A percentile compares a stretch with the other conserved stretches of the same genome.
These are phyloP conservation scores for Pseudogymnoascus sp. DNA, from an alignment of 2,329 filamentous ascomycete genomes.

Conservation along the genomic window DNA sequence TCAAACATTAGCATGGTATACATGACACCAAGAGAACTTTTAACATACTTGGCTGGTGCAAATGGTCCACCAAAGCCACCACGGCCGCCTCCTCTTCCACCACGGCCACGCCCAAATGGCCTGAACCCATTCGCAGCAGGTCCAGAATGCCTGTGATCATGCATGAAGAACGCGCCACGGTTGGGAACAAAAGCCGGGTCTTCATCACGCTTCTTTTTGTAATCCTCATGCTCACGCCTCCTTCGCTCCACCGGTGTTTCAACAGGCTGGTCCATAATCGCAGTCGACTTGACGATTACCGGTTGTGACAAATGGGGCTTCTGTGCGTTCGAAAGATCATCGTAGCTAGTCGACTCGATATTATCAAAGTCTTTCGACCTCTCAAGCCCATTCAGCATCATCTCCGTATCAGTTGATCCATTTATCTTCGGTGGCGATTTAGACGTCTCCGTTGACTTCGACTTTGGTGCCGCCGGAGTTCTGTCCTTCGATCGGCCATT, in stretches of 20 bases:
- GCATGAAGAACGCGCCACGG: slow-evolving; percentile 92
- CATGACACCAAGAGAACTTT: slow-evolving; percentile 9
- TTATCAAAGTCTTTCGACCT: slow-evolving; percentile 20
- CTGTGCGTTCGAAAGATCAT: background rate
- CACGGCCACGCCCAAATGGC: slow-evolving; percentile 58
- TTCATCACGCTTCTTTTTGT: slow-evolving; percentile 77
- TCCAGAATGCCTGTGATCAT: slow-evolving; percentile 80
- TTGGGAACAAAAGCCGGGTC: slow-evolving; percentile 93
- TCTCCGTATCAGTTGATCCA: slow-evolving; percentile 42
- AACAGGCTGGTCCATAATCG: slow-evolving; percentile 36
- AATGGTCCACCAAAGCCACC: slow-evolving; percentile 50
- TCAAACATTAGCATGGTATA: slow-evolving; percentile 20
- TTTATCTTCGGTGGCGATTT: slow-evolving; percentile 34
- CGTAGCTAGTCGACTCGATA: slow-evolving; percentile 8
- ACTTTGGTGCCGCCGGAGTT: slow-evolving; percentile 22
- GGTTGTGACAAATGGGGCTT: background rate
- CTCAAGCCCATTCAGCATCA: slow-evolving; percentile 47
- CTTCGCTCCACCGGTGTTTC: slow-evolving; percentile 62
- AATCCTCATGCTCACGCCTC: slow-evolving; percentile 83
- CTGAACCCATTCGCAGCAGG: slow-evolving; percentile 71
- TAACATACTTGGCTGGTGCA: slow-evolving; percentile 57
- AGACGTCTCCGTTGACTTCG: slow-evolving; percentile 29
- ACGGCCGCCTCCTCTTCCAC: slow-evolving; percentile 55
- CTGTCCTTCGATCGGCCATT: slow-evolving; percentile 29
- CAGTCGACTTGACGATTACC: slow-evolving; percentile 30